These are phyloP conservation scores for Colletotrichum cordylinicola DNA, from an alignment of 2,329 filamentous ascomycete species.

Conservation along the genomic window DNA sequence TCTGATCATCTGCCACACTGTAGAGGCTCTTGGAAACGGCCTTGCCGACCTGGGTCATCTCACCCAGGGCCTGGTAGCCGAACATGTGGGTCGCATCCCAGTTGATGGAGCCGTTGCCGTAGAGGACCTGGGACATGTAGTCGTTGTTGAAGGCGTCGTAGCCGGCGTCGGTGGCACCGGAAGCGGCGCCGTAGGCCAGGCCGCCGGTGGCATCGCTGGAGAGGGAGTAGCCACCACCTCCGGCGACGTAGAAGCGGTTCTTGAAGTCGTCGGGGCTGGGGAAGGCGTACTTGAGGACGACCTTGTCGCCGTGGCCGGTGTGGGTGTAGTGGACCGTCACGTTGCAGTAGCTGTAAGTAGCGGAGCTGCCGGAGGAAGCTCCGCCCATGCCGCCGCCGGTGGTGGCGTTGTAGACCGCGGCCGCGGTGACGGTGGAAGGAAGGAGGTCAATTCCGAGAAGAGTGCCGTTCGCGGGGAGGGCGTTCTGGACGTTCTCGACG, in stretches of 20 bases:
- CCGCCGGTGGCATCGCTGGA: constrained; percentile 39
- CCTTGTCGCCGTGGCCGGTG: constrained; percentile 36
- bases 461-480: constrained; percentile 27
- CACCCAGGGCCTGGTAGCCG: constrained; percentile 6
- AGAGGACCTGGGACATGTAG: constrained; percentile 39
- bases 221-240: constrained; percentile 48
- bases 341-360: constrained; percentile 48
- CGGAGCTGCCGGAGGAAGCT: constrained; percentile 34
- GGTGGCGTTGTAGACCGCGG: constrained; percentile 16
- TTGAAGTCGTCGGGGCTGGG: constrained; percentile 47
- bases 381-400: constrained; percentile 33
- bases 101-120: constrained; percentile 33
- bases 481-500: constrained; percentile 25
- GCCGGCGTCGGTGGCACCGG: constrained; percentile 54
- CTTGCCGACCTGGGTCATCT: constrained; percentile 44
- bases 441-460: constrained; percentile 32
- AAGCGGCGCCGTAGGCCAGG: constrained; percentile 49
- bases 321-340: constrained; percentile 52
- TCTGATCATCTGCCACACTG: constrained; percentile 29
- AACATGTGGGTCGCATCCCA: constrained; percentile 9
- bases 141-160: constrained; percentile 51
- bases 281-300: constrained; percentile 46
- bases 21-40: constrained; percentile 54
- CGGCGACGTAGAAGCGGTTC: constrained; percentile 49
- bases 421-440: not conserved